These are phyloP conservation scores for Barnettozyma sp. DNA, from an alignment of 805 yeast genomes.

Conservation along the genomic window DNA sequence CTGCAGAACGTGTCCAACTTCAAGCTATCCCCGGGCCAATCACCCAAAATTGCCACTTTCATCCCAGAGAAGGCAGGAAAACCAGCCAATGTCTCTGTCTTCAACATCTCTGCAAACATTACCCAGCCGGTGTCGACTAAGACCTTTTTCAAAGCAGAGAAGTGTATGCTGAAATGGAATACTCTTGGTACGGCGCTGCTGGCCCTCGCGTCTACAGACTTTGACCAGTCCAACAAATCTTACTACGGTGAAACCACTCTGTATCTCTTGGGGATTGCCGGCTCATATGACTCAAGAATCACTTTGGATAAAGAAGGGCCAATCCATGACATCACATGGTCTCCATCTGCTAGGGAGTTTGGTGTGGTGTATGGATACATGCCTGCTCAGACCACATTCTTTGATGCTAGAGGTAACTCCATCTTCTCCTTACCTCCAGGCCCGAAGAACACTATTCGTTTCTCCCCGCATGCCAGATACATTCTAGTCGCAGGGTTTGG, in stretches of 20 bases:
- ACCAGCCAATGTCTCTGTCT: slow-evolving; percentile 84
- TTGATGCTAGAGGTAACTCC: slow-evolving; percentile 87
- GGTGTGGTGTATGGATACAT: slow-evolving; percentile 96
- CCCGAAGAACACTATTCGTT: slow-evolving; percentile 82
- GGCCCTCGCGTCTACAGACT: slow-evolving; percentile 93
- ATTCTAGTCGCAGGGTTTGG: slow-evolving; percentile 97
- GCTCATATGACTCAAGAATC: slow-evolving; percentile 85
- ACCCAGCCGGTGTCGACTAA: slow-evolving; percentile 74
- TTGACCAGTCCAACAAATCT: slow-evolving; percentile 86
- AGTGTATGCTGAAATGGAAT: slow-evolving; percentile 91
- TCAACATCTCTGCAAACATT: slow-evolving; percentile 53
- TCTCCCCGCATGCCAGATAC: slow-evolving; percentile 90
- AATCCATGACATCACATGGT: slow-evolving; percentile 96
- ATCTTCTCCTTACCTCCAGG: slow-evolving; percentile 79
- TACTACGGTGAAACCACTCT: slow-evolving; percentile 96
- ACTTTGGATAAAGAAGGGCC: slow-evolving; percentile 90
- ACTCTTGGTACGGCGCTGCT: slow-evolving; percentile 87
- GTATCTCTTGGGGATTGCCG: slow-evolving; percentile 85
- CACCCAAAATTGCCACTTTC: slow-evolving; percentile 85
- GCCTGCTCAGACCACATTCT: slow-evolving; percentile 95
- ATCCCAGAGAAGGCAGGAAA: slow-evolving; percentile 80
- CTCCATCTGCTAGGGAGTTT: slow-evolving; percentile 92
- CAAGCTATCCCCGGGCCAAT: slow-evolving; percentile 77
- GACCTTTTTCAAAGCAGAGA: slow-evolving; percentile 91
- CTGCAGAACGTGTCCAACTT: slow-evolving; percentile 52